These are phyloP conservation scores for Fusarium citri DNA, from an alignment of 2,329 filamentous ascomycete species.

Conservation along the genomic window DNA sequence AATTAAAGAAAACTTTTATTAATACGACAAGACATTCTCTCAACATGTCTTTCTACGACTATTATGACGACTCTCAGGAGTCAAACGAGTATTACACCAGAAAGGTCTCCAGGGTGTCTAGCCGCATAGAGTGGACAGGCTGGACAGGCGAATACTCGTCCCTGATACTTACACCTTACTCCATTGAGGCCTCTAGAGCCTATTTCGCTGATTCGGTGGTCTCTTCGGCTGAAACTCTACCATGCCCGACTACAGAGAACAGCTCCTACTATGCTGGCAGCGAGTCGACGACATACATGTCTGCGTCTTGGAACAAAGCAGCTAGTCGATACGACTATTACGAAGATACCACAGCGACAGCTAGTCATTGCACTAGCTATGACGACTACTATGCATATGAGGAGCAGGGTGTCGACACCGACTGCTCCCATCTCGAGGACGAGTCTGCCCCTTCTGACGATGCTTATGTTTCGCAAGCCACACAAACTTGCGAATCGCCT, in stretches of 20 bases:
- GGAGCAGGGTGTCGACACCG: not conserved
- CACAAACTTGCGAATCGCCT: not conserved
- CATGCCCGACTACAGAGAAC: too few relatives aligned
- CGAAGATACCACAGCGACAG: not conserved
- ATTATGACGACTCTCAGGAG: not conserved
- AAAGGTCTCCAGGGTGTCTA: not conserved
- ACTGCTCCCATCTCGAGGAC: not conserved
- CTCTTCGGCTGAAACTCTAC: not conserved
- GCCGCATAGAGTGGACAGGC: not conserved
- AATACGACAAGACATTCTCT: not conserved
- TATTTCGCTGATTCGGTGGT: not conserved
- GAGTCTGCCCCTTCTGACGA: not conserved
- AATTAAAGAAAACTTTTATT: too few relatives aligned
- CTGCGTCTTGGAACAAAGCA: not conserved
- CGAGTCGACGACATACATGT: not conserved
- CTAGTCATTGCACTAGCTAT: not conserved
- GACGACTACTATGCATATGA: not conserved
- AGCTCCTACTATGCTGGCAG: not conserved
- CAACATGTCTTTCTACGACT: not conserved
- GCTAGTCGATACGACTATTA: not conserved
- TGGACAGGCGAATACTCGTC: not conserved
- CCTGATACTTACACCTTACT: not conserved
- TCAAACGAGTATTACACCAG: not conserved
- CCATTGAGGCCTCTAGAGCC: not conserved
- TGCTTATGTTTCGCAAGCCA: not conserved